Evolutionary conservation across 495 filamentous ascomycete genomes (phyloP), one percentile per base, ranked within the genome.

Genomic region (Sordaria brevicollis): DNA sequence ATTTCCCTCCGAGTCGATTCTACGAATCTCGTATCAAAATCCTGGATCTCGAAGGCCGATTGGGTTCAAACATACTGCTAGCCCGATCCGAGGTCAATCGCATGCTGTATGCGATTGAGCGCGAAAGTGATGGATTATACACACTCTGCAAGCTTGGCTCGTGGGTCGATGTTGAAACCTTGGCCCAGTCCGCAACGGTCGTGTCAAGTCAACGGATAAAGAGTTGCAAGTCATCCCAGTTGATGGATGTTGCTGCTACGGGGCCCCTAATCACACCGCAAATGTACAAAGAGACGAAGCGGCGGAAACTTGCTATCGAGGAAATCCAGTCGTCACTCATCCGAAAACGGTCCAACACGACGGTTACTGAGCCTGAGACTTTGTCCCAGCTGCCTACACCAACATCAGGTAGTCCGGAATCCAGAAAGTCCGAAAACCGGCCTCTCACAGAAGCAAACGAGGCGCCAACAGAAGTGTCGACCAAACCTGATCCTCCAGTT

Each of bases 71-170:
- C 38, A 83, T 96, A 2, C 85, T 97, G 10, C 85, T 93, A 49
- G 91, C 89, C 35, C 83, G 88, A 65, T 81, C 88, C 29, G 84
- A 89, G 39, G 80, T 79, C 9, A 86, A 86, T 74, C 85, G 83
- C 29, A 83, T 82, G 8, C 72, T 91, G 5, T 94, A 90, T 77
- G 90, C 88, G 15, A 77, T 96, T 36, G 93, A 97, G 79, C 80
- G 86, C n/a, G 89, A 91, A 34, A 84, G 84, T 65, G 74, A 78
- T 62, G 86, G 87, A 0, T 81, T 93, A 11, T 96, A 92, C 77
- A 87, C 88, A 15, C 73, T 95, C 9, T 93, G 88, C 73, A 90
- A 88, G 72, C 81, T 97, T 66, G 89, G 85, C 1, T 75, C 81
- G 3, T 90, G 88, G 87, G 86, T 93, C 17, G 85, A 85, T 70